Conservation (phyloP, 1,284 basidiomycete genomes). For the Thecaphora frezii region DNA sequence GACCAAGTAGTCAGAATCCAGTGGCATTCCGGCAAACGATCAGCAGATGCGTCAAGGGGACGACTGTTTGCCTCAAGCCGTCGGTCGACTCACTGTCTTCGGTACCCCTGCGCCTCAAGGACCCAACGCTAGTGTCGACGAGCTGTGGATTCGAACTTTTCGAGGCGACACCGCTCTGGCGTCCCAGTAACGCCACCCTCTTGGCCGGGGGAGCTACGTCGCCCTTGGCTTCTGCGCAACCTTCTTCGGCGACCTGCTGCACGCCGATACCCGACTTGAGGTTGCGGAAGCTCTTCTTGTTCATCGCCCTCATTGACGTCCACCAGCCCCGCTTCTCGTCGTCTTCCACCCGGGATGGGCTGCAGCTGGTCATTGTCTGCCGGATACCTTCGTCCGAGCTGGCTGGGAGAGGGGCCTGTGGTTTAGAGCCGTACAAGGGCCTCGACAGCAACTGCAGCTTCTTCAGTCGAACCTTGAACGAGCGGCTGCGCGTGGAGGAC, state of each 20-base stretch:
- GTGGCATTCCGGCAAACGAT: too few species aligned
- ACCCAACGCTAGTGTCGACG: neutral
- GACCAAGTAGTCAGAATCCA: neutral
- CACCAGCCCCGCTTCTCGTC: neutral
- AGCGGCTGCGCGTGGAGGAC: neutral
- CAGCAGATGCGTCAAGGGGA: too few species aligned
- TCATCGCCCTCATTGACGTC: neutral
- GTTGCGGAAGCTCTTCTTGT: neutral
- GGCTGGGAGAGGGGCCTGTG: too few species aligned
- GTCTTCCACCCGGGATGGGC: too few species aligned
- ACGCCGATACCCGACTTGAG: too few species aligned
- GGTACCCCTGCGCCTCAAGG: constrained; percentile 15
- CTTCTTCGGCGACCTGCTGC: too few species aligned
- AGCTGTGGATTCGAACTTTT: neutral
- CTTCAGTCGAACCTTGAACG: neutral
- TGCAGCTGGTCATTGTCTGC: too few species aligned
- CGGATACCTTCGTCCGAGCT: too few species aligned
- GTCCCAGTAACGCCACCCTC: neutral
- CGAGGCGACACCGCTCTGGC: neutral
- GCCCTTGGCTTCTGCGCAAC: too few species aligned
- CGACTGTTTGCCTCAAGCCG: too few species aligned
- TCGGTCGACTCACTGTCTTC: constrained; percentile 12
- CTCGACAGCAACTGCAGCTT: neutral
- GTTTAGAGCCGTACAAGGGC: neutral
- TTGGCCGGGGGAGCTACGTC: constrained; percentile 2